Evolutionary conservation across 73 alveolate genomes (phyloP), one percentile per base, ranked within the genome.

Genomic region (Paramecium bursaria): DNA sequence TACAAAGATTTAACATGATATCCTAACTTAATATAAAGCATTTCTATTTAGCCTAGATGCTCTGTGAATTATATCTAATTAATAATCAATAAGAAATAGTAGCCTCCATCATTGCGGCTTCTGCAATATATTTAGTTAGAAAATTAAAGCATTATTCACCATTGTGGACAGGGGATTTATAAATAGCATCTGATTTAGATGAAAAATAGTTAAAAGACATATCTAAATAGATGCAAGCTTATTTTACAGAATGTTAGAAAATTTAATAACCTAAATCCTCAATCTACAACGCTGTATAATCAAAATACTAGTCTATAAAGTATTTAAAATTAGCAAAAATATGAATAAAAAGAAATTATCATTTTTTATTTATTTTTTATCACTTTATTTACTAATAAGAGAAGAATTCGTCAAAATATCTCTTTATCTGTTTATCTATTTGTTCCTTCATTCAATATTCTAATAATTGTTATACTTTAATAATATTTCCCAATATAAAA

Each of bases 1-100:
- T 91, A 74, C 87, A 88, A 48, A 88, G 92, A 48, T 91, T 75
- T 1, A 15, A 88, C 2, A 60, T 53, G 48, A 48, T 85, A 30
- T 74, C 61, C 46, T 75, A 86, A 27, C 73, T 91, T 35, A 67
- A 57, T 46, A 74, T 35, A n/a, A 67, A 67, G 22, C 82, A 67
- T 27, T 67, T 39, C 13, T 67, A 13, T 4, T 67, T 25, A 3
- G 33, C 60, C 11, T 47, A 67, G 44, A 10, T 67, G 22, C 44
- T 67, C 4, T 39, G 33, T 35, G 82, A 67, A 67, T 6, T 42
- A 21, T 42, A 67, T 15, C 9, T 67, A n/a, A 33, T 67, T 21
- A 39, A 39, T 39, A 3, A 67, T 5, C 60, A 35, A 31, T 23
- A 67, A n/a, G 33, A 42, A 3, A 53, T 39, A 21, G 22, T 17